Evolutionary conservation across 2,329 filamentous ascomycete genomes (phyloP).

Genomic region (Alternaria sp.): DNA sequence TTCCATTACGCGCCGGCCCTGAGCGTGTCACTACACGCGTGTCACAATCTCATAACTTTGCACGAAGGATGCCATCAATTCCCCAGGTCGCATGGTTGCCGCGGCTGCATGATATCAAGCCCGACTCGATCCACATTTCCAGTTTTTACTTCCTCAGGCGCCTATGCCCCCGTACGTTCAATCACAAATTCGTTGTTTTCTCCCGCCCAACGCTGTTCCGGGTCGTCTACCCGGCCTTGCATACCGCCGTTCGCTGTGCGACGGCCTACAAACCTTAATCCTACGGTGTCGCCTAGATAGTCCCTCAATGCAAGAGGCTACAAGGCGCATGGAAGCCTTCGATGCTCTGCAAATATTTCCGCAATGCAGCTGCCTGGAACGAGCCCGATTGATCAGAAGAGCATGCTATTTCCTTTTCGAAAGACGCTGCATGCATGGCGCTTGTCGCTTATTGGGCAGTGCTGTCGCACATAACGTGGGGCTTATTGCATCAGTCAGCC

Average conservation of each 20-base stretch:
- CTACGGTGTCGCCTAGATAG: neutral
- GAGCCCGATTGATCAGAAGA: conserved; percentile 9
- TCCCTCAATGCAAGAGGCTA: neutral
- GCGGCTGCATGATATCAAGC: neutral
- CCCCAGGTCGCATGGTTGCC: neutral
- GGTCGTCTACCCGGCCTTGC: neutral
- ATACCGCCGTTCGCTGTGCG: conserved; percentile 1
- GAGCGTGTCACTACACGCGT: neutral
- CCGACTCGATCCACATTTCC: neutral
- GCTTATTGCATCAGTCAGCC: conserved; percentile 5
- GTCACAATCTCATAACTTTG: neutral
- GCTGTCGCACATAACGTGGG: conserved; percentile 5
- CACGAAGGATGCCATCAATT: neutral
- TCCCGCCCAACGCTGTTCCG: neutral
- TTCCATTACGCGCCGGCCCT: neutral
- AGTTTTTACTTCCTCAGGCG: neutral
- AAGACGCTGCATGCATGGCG: neutral
- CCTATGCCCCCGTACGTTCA: neutral
- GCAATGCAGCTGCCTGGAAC: neutral
- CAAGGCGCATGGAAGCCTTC: neutral
- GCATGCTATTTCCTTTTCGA: neutral
- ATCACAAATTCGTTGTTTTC: neutral
- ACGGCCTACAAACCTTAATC: neutral
- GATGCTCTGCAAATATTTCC: neutral
- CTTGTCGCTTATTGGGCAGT: conserved; percentile 4